Percentiles rank a stretch among this genome's conserved stretches.
These are phyloP conservation scores for Calonectria hongkongensis DNA, from an alignment of 2,329 filamentous ascomycete species.

Conservation along the genomic window DNA sequence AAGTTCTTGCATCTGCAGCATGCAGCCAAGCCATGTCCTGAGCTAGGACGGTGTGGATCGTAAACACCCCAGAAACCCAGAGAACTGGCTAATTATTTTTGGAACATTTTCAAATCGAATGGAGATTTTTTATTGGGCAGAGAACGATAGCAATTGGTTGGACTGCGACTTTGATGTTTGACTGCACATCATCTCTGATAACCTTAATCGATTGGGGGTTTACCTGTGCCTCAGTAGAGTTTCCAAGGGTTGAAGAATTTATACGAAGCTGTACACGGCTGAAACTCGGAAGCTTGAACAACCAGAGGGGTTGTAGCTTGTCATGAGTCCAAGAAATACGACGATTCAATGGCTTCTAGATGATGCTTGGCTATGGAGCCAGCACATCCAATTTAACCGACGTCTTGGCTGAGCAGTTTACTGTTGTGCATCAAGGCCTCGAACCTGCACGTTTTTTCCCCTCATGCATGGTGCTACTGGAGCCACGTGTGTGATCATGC, in stretches of 20 bases:
- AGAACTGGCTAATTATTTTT: background rate
- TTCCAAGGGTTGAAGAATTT: slow-evolving; percentile 3
- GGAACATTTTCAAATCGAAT: background rate
- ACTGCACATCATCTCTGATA: background rate
- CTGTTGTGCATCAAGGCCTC: background rate
- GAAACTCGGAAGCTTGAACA: background rate
- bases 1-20: background rate
- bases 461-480: background rate
- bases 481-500: background rate
- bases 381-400: background rate
- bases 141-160: background rate
- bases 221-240: background rate
- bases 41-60: background rate
- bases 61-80: background rate
- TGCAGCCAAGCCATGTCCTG: slow-evolving; percentile 9
- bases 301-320: background rate
- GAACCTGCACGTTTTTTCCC: background rate
- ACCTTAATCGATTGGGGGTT: background rate
- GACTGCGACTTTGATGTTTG: slow-evolving; percentile 15
- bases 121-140: background rate
- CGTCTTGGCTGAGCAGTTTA: background rate
- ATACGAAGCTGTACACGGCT: slow-evolving; percentile 3
- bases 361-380: background rate
- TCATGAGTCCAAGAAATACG: background rate
- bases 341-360: background rate